Evolutionary conservation across 345 rosid genomes (phyloP), one percentile per base, ranked within the genome.

Genomic region (Eucalyptus curtisii): DNA sequence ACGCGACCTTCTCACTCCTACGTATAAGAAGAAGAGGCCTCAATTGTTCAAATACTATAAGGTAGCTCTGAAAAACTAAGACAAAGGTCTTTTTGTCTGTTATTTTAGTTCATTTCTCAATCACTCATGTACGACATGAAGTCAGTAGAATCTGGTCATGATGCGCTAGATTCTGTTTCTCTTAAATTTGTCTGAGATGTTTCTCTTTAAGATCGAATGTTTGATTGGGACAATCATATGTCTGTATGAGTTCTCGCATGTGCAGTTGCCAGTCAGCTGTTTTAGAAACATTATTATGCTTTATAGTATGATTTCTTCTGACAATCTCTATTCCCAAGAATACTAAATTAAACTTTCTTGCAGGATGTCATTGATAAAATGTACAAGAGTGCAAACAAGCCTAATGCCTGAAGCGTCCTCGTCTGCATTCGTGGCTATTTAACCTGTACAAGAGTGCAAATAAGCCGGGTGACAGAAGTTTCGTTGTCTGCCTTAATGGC

Each of bases 11-110:
- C 95, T 97, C 33, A 97, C 99, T 81, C 99, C 99, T 52, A 96
- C 99, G 15, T 98, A 93, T 86, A 97, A 98, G 95, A 98, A 94
- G 94, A 98, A 95, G 94, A 93, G 99, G 89, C 99, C 99, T 59
- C 99, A 98, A 85, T 93, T 96, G 91, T 98, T 94, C 88, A 95
- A 95, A 87, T 91, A 94, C 91, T 98, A 97, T 90, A 96, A 95
- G 98, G 99, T 96, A 91, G 6, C 47, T 59, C 20, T 31, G 19
- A 86, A 50, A 76, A 76, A 24, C 47, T 40, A 76, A 11, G 82
- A 20, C 47, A 20, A 76, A 20, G 47, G 82, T 76, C 42, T 71
- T 37, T 37, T 76, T 37, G 40, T 76, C 47, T 76, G 25, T 50
- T 87, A 27, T 42, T 61, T 49, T 66, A 24, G 25, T 27, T 79